phyloP scores from a whole-genome alignment of 495 filamentous ascomycete species.

The Hyphodiscus hymeniophilus region DNA sequence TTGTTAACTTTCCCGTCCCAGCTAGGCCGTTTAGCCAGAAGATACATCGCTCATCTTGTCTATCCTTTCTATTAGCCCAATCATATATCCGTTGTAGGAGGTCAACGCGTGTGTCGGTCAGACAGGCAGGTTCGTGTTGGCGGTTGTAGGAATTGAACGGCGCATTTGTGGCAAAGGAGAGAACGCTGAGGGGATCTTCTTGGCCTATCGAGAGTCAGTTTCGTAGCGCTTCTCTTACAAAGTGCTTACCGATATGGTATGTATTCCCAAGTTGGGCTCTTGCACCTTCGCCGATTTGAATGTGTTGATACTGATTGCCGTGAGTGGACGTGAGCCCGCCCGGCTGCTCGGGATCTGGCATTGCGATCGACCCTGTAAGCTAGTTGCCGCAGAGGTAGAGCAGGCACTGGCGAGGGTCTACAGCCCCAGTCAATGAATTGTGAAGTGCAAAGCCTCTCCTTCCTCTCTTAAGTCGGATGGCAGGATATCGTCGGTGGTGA shows the following conservation, averaged over 20 bases:
- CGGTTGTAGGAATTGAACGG: conserved; percentile 5
- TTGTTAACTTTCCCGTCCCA: not conserved
- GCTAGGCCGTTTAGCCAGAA: conserved; percentile 27
- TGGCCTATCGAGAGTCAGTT: not conserved
- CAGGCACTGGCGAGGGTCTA: no score
- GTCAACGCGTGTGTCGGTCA: conserved; percentile 12
- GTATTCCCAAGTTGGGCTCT: not conserved
- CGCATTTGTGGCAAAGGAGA: not conserved
- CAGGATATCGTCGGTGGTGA: not conserved
- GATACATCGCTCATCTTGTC: conserved; percentile 5
- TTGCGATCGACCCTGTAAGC: not conserved
- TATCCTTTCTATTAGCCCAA: not conserved
- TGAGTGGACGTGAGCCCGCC: not conserved
- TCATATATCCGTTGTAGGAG: not conserved
- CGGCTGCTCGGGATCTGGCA: not conserved
- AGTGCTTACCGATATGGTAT: not conserved
- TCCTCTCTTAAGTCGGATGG: not conserved
- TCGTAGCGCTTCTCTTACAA: not conserved
- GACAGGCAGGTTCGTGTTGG: conserved; percentile 10
- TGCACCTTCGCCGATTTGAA: not conserved
- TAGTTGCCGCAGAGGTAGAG: not conserved
- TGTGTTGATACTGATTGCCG: not conserved
- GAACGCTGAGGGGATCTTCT: not conserved
- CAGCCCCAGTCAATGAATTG: not conserved
- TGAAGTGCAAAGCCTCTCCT: not conserved